phyloP scores from a whole-genome alignment of 176 grass and related monocot genomes.

The Miscanthus lutarioriparius region DNA sequence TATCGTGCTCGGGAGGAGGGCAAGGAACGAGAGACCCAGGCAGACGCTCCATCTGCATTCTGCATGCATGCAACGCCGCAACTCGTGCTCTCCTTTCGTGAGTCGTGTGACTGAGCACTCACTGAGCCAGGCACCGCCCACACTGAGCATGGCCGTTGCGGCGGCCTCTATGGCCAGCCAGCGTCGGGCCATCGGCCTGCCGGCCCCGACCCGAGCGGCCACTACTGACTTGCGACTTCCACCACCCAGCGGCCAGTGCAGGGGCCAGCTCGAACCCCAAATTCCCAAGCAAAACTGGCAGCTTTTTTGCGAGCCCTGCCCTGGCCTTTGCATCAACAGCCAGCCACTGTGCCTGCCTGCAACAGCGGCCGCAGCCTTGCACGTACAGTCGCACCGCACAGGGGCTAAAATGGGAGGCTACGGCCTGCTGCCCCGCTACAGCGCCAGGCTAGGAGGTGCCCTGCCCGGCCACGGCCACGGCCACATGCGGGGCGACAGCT shows the following conservation, averaged over 20 bases:
- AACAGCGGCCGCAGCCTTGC: not conserved
- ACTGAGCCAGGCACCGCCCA: not conserved
- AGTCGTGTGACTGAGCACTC: not conserved
- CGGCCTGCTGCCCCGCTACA: not conserved
- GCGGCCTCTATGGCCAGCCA: not conserved
- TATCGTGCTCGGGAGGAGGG: too few relatives aligned
- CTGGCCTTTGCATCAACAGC: not conserved
- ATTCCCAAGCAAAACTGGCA: conserved; percentile 4
- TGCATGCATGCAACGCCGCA: not conserved
- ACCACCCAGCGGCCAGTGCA: not conserved
- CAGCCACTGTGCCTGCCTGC: not conserved
- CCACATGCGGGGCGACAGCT: not conserved
- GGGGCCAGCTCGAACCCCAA: conserved; percentile 2
- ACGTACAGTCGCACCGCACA: not conserved
- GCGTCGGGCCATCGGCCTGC: not conserved
- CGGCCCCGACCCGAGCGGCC: not conserved
- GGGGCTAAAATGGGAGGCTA: not conserved
- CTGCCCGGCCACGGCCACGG: not conserved
- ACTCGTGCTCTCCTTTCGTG: not conserved
- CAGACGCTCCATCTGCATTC: not conserved
- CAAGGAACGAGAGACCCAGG: too few relatives aligned
- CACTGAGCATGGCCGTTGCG: not conserved
- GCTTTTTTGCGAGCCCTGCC: not conserved
- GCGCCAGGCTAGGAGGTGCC: too few relatives aligned
- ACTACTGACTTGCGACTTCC: not conserved